Conservation (phyloP, 352 stramenopile species). For the Phytophthora kernoviae region DNA sequence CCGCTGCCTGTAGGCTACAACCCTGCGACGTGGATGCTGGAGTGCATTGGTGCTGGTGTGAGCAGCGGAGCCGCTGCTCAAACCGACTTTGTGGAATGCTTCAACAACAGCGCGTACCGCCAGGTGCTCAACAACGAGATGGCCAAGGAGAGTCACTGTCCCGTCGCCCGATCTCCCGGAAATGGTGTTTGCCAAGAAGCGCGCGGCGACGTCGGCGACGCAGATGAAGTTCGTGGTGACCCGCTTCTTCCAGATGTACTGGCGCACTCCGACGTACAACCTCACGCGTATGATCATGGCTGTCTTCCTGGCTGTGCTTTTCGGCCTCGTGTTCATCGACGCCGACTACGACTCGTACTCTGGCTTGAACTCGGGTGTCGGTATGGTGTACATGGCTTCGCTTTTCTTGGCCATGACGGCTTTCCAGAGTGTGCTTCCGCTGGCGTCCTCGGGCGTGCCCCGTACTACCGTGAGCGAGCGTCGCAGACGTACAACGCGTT, state of each 20-base stretch:
- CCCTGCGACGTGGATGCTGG: conserved; percentile 21
- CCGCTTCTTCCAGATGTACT: conserved; percentile 37
- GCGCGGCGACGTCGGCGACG: conserved; percentile 18
- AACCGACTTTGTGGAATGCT: conserved; percentile 19
- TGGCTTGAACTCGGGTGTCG: conserved; percentile 38
- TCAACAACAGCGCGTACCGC: conserved; percentile 10
- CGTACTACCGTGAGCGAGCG: conserved; percentile 87
- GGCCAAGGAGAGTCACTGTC: conserved; percentile 17
- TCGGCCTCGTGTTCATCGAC: conserved; percentile 57
- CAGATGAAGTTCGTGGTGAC: conserved; percentile 23
- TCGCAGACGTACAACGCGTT: conserved; percentile 88
- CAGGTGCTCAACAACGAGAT: conserved; percentile 7
- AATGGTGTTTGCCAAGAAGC: conserved; percentile 33
- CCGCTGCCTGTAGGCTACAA: conserved; percentile 41
- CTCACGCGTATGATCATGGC: conserved; percentile 59
- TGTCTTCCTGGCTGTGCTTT: conserved; percentile 65
- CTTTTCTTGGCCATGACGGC: conserved; percentile 58
- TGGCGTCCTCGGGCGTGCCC: conserved; percentile 70
- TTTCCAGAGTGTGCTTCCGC: conserved; percentile 59
- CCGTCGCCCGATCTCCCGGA: conserved; percentile 21
- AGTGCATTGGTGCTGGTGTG: conserved; percentile 47
- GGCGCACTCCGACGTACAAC: conserved; percentile 70
- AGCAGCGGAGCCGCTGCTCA: conserved; percentile 7
- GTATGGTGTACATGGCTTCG: conserved; percentile 71
- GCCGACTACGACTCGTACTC: conserved; percentile 30